phyloP scores from a whole-genome alignment of 768 basidiomycete species.

The Kwoniella dendrophila region DNA sequence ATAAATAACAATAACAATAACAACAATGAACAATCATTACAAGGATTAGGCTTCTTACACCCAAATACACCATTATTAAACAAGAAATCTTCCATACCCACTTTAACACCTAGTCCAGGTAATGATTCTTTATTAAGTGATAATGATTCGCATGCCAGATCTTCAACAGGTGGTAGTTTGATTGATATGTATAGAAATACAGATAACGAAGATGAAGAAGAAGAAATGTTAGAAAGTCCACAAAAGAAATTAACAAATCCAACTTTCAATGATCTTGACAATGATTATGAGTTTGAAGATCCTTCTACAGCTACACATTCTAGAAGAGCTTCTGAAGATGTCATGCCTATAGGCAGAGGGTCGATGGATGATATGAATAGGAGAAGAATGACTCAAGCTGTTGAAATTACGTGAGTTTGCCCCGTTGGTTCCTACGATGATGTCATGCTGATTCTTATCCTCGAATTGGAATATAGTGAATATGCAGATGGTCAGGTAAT shows the following conservation, averaged over 20 bases:
- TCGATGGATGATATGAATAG: conserved; percentile 13
- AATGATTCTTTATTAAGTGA: conserved; percentile 2
- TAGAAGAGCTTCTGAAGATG: not conserved
- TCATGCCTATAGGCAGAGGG: not conserved
- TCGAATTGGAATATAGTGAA: conserved; percentile 29
- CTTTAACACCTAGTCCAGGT: conserved; percentile 4
- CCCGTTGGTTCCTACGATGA: not conserved
- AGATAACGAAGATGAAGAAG: conserved; percentile 22
- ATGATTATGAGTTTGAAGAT: no score
- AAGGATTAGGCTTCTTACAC: conserved; percentile 38
- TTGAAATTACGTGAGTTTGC: conserved; percentile 40
- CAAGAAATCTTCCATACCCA: conserved; percentile 4
- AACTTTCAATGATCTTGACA: not conserved
- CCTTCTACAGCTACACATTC: not conserved
- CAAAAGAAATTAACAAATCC: not conserved
- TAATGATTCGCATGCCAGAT: conserved; percentile 13
- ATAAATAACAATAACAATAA: not conserved
- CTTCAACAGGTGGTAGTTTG: conserved; percentile 37
- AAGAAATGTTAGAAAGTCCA: conserved; percentile 27
- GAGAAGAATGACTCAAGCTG: conserved; percentile 31
- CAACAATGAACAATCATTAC: not conserved
- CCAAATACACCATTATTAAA: conserved; percentile 11
- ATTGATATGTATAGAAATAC: conserved; percentile 43
- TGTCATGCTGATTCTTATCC: conserved; percentile 19
- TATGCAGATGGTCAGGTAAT: conserved; percentile 48